Percentiles rank a stretch among this genome's conserved stretches.
phyloP scores from a whole-genome alignment of 768 basidiomycete genomes.

The Boletus barrowsii region DNA sequence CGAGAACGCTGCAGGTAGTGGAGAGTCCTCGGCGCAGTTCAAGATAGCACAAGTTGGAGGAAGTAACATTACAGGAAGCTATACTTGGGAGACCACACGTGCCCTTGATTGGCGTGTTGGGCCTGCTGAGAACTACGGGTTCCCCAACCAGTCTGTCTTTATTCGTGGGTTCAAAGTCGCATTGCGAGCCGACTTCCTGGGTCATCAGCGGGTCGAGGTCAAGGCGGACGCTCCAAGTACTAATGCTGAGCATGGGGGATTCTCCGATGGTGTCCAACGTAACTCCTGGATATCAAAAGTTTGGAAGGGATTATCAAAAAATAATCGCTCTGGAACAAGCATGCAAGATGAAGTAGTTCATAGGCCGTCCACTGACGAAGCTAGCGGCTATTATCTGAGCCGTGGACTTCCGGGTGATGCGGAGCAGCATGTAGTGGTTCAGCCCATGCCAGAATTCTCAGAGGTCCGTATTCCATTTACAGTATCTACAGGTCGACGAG shows the following conservation, averaged over 20 bases:
- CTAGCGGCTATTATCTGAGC: neutral
- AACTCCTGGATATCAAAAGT: too few species aligned
- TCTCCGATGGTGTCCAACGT: too few species aligned
- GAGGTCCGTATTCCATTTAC: neutral
- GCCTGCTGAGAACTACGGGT: neutral
- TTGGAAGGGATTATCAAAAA: too few species aligned
- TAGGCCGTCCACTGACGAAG: neutral
- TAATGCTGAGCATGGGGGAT: too few species aligned
- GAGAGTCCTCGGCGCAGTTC: conserved; percentile 2
- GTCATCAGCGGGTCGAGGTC: conserved; percentile 1
- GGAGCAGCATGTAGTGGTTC: neutral
- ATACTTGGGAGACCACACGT: conserved; percentile 9
- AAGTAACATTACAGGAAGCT: neutral
- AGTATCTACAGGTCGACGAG: too few species aligned
- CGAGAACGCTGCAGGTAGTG: neutral
- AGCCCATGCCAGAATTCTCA: neutral
- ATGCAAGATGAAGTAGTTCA: neutral
- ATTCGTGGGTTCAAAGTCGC: conserved; percentile 27
- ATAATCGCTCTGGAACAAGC: too few species aligned
- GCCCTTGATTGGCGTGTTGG: conserved; percentile 11
- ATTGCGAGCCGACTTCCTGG: neutral
- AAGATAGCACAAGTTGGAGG: neutral
- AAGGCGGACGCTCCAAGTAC: neutral
- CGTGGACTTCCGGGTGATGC: neutral
- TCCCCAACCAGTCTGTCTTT: conserved; percentile 25